phyloP scores from a whole-genome alignment of 208 protist genomes.

The Acanthamoeba sp. region DNA sequence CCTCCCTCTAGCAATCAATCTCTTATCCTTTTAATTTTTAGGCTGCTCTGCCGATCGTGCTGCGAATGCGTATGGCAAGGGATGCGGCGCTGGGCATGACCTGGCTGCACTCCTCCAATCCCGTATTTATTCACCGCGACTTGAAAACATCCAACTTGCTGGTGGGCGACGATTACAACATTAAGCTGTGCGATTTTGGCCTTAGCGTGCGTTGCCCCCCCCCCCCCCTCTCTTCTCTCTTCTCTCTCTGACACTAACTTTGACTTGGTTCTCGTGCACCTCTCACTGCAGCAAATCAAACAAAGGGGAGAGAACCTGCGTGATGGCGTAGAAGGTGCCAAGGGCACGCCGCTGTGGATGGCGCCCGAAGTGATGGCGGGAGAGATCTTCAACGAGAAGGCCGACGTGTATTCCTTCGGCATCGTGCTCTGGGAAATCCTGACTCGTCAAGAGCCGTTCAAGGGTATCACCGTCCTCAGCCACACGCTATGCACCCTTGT shows the following conservation, averaged over 20 bases:
- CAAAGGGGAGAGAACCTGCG: slow-evolving; percentile 83
- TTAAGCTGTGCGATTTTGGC: slow-evolving; percentile 73
- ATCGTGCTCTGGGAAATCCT: slow-evolving; percentile 87
- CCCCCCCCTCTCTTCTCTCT: background rate
- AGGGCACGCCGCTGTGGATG: slow-evolving; percentile 88
- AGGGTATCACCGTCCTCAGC: slow-evolving; percentile 51
- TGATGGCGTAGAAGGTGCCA: slow-evolving; percentile 84
- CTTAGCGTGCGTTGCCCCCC: background rate
- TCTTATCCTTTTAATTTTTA: background rate
- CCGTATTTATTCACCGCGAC: slow-evolving; percentile 86
- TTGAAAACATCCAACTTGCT: slow-evolving; percentile 80
- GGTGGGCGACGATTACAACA: slow-evolving; percentile 70
- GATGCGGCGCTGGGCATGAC: slow-evolving; percentile 85
- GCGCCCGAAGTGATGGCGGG: slow-evolving; percentile 87
- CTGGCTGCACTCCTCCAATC: slow-evolving; percentile 85
- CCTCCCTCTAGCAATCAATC: background rate
- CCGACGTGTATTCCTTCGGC: slow-evolving; percentile 89
- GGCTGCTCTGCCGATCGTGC: background rate
- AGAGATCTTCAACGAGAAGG: slow-evolving; percentile 83
- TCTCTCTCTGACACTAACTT: background rate
- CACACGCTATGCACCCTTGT: background rate
- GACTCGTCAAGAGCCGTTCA: slow-evolving; percentile 85
- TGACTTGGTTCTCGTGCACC: background rate
- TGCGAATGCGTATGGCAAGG: slow-evolving; percentile 79
- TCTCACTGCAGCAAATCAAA: slow-evolving; percentile 81